Evolutionary conservation across 2,329 filamentous ascomycete genomes (phyloP), one percentile per base, ranked within the genome.

Genomic region (Stagonosporopsis cucurbitacearum): DNA sequence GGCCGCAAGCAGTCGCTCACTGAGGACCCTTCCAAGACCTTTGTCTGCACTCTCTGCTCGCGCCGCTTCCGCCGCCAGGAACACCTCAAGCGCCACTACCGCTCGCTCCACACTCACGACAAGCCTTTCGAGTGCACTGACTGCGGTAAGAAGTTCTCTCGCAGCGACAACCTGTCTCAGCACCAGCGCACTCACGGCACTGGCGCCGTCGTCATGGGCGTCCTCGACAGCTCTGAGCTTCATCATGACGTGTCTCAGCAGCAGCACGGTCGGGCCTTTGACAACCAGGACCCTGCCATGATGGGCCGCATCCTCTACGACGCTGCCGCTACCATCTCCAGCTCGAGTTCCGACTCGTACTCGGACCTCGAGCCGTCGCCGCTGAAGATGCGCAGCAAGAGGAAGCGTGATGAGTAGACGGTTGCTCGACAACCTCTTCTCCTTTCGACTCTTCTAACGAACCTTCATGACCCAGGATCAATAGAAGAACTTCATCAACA

Each of bases 81-180:
- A 78, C 95, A 99, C 74, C 86, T 99, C 58, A 99, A 99, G 87
- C 91, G 95, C 61, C 95, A 99, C 82, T 96, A 96, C 83, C 89
- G 95, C 67, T 98, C 95, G 55, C 91, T 99, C 43, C 95, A 99
- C 83, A 99, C 95, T 1, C 89, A 96, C 73, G 95, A 98, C 76
- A 99, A 98, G 87, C 95, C 95, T 5, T 99, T 98, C 71, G 92
- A 96, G 80, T 99, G 95, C 83, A 86, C 88, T 64, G 94, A 99
- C 80, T 99, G 95, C 72, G 94, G 95, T 69, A 99, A 99, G 89
- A 97, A 96, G 83, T 99, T 98, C 81, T 98, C 94, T 19, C 89
- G 95, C 69, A 96, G 91, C 68, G 95, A 99, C 80, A 99, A 99
- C 82, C 86, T 99, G 15, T 91, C 92, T 22, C 95, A 99, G 80